phyloP scores from a whole-genome alignment of 306 rosid genomes.

The Lagenaria siceraria region DNA sequence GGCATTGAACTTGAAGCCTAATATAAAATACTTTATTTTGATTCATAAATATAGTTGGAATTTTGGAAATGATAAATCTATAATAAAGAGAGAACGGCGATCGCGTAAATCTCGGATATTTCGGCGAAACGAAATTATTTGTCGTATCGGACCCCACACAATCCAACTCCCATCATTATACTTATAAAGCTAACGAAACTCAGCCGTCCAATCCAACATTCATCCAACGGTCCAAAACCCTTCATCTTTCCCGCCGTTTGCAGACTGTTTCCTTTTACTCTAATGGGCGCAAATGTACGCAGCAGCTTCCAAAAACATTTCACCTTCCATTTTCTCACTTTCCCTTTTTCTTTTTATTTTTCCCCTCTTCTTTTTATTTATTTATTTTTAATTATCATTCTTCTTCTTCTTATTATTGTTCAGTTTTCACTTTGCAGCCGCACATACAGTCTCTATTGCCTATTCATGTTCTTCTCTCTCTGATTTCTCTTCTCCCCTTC shows the following conservation, averaged over 20 bases:
- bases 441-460: neutral
- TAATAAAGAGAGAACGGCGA: constrained; percentile 3
- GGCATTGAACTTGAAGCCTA: too few relatives aligned
- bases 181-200: neutral
- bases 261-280: constrained; percentile 7
- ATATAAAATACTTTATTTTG: too few relatives aligned
- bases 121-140: constrained; percentile 7
- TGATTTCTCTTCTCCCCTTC: neutral
- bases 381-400: neutral
- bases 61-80: neutral
- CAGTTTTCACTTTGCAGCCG: neutral
- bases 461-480: neutral
- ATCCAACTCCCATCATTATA: neutral
- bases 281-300: neutral
- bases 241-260: constrained; percentile 9
- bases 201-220: neutral
- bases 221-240: neutral
- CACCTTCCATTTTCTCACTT: constrained; percentile 7
- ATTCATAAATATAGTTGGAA: neutral
- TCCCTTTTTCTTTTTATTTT: neutral
- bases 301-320: neutral
- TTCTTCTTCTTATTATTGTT: neutral
- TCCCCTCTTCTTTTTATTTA: neutral
- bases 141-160: constrained; percentile 11
- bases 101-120: constrained; percentile 6